Evolutionary conservation across 768 basidiomycete species (phyloP).

Genomic region (Phaeotremella fagi): DNA sequence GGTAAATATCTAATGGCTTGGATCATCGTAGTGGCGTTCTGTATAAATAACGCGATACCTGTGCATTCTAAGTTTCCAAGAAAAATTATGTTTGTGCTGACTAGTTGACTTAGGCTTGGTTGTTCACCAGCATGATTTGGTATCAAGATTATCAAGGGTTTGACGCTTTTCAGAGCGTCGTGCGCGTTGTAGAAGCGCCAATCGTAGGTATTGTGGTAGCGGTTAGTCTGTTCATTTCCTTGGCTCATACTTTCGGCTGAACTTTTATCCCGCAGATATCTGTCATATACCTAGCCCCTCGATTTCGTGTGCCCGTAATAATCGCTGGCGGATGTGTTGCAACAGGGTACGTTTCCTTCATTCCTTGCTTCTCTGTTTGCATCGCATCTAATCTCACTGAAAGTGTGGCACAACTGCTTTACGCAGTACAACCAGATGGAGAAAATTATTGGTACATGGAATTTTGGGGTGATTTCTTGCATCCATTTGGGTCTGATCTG

Average conservation of each 20-base stretch:
- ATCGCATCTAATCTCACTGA: too few relatives aligned
- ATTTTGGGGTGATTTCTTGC: conserved; percentile 21
- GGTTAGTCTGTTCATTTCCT: too few relatives aligned
- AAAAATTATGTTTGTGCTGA: too few relatives aligned
- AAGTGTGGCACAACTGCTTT: conserved; percentile 16
- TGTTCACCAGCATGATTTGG: conserved; percentile 21
- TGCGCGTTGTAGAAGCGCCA: conserved; percentile 15
- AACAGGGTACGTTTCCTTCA: conserved; percentile 2
- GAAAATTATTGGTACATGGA: conserved; percentile 30
- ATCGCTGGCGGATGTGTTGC: conserved; percentile 15
- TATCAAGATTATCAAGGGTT: conserved; percentile 29
- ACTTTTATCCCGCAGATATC: not conserved
- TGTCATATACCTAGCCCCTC: conserved; percentile 14
- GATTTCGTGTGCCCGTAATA: conserved; percentile 14
- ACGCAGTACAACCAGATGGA: conserved; percentile 24
- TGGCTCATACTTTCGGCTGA: not conserved
- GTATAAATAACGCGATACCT: conserved; percentile 4
- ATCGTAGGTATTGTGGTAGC: conserved; percentile 14
- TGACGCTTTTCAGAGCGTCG: conserved; percentile 16
- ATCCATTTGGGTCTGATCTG: conserved; percentile 33
- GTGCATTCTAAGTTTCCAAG: conserved; percentile 8
- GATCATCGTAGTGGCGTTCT: conserved; percentile 14
- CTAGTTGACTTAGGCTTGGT: conserved; percentile 6
- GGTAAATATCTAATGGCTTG: conserved; percentile 13
- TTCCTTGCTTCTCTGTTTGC: too few relatives aligned